Evolutionary conservation across 805 yeast species (phyloP).

Genomic region (Ogataea pini): DNA sequence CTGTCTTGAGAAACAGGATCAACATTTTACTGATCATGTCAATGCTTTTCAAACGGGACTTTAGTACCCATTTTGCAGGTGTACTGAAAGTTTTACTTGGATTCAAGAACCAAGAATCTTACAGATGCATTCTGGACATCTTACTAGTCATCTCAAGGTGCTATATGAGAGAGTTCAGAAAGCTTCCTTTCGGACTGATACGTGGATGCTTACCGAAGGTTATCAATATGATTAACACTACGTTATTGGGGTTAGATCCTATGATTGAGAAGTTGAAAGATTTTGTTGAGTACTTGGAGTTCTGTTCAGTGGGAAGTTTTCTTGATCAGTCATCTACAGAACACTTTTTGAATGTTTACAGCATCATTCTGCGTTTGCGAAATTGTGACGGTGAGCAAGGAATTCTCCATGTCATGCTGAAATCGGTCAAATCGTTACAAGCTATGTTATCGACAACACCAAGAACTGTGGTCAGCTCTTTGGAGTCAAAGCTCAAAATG

Average conservation of each 20-base stretch:
- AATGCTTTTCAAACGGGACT: slow-evolving; percentile 31
- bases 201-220: slow-evolving; percentile 19
- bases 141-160: slow-evolving; percentile 16
- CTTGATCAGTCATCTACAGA: slow-evolving; percentile 12
- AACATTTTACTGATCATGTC: slow-evolving; percentile 34
- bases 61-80: slow-evolving; percentile 23
- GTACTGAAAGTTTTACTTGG: slow-evolving; percentile 22
- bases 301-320: slow-evolving; percentile 1
- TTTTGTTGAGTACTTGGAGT: slow-evolving; percentile 13
- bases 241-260: slow-evolving; percentile 4
- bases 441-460: slow-evolving; percentile 5
- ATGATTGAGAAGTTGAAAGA: slow-evolving; percentile 15
- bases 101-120: slow-evolving; percentile 14
- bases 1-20: slow-evolving; percentile 31
- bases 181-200: slow-evolving; percentile 23
- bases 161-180: slow-evolving; percentile 14
- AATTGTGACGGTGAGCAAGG: slow-evolving; percentile 12
- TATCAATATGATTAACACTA: slow-evolving; percentile 19
- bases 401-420: slow-evolving; percentile 7
- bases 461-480: background rate
- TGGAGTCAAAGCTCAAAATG: slow-evolving; percentile 14
- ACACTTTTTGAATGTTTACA: slow-evolving; percentile 15
- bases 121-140: slow-evolving; percentile 16
- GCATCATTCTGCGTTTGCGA: slow-evolving; percentile 17
- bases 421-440: slow-evolving; percentile 11